Evolutionary conservation across 2,329 filamentous ascomycete species (phyloP).

Genomic region (Pseudocercospora musae): DNA sequence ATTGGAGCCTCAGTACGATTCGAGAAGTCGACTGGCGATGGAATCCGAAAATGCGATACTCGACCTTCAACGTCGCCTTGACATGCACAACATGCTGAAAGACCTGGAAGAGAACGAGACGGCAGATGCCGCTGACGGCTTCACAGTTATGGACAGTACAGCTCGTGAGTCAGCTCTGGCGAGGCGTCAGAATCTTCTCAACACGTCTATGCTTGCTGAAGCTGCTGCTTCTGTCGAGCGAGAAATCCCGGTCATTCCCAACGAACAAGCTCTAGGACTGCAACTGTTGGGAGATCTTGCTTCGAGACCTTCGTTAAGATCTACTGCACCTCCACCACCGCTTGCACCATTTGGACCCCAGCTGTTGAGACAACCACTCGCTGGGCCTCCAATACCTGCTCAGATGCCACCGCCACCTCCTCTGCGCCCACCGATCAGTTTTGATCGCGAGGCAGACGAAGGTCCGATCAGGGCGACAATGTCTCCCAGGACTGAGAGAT

Average conservation of each 20-base stretch:
- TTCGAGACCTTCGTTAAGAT: constrained; percentile 21
- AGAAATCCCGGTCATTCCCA: constrained; percentile 32
- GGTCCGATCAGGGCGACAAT: not conserved
- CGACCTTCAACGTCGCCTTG: constrained; percentile 24
- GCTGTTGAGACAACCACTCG: not conserved
- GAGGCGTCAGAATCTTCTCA: constrained; percentile 35
- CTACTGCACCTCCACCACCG: constrained; percentile 3
- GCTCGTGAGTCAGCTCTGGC: constrained; percentile 41
- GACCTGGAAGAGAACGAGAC: constrained; percentile 32
- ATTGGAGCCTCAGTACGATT: constrained; percentile 29
- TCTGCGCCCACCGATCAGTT: not conserved
- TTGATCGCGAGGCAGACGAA: constrained; percentile 4
- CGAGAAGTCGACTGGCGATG: constrained; percentile 29
- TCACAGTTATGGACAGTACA: constrained; percentile 42
- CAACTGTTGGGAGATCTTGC: constrained; percentile 31
- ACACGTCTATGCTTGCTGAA: constrained; percentile 34
- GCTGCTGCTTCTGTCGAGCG: constrained; percentile 37
- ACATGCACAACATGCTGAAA: constrained; percentile 30
- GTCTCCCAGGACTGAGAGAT: constrained; percentile 2
- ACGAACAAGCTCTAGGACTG: constrained; percentile 42
- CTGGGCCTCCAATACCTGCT: constrained; percentile 3
- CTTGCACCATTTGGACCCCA: constrained; percentile 2
- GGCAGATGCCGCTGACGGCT: constrained; percentile 26
- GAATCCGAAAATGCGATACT: constrained; percentile 25
- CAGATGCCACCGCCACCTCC: constrained; percentile 17